Conservation (phyloP, 371 early-diverging fungal genomes). For the Mycotypha africana region DNA sequence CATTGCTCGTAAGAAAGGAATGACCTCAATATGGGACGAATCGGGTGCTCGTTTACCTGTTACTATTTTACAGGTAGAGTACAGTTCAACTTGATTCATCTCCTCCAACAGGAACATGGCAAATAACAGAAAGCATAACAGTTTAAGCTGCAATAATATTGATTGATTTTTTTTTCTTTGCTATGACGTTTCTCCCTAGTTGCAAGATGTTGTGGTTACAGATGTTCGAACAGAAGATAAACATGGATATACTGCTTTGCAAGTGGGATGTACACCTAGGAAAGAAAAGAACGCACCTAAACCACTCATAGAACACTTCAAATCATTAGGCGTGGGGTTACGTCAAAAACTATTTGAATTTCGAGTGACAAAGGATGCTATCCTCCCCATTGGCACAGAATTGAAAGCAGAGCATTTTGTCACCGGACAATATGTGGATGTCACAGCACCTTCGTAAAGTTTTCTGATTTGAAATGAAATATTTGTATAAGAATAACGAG, state of each 20-base stretch:
- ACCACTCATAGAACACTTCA: constrained; percentile 74
- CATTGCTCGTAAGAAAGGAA: constrained; percentile 89
- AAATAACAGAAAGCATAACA: no score
- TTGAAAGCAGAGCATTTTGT: constrained; percentile 87
- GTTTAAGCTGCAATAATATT: not conserved
- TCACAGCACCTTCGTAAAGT: constrained; percentile 74
- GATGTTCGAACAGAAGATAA: constrained; percentile 58
- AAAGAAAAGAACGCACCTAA: constrained; percentile 57
- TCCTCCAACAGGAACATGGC: no score
- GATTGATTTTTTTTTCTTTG: not conserved
- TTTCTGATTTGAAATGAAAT: not conserved
- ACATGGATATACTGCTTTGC: constrained; percentile 63
- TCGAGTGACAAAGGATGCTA: constrained; percentile 79
- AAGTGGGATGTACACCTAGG: constrained; percentile 76
- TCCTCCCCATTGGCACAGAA: constrained; percentile 75
- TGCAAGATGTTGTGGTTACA: constrained; percentile 71
- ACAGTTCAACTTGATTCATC: no score
- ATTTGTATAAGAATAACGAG: not conserved
- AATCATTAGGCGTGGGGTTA: constrained; percentile 64
- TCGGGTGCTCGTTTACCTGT: constrained; percentile 88
- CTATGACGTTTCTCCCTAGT: constrained; percentile 28
- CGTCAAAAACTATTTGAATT: constrained; percentile 82
- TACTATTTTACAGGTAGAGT: constrained; percentile 92
- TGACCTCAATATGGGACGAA: constrained; percentile 93
- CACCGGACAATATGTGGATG: constrained; percentile 93